A percentile compares a stretch with the other conserved stretches of the same genome.
These are phyloP conservation scores for Saitozyma podzolica DNA, from an alignment of 768 basidiomycete genomes.

Conservation along the genomic window DNA sequence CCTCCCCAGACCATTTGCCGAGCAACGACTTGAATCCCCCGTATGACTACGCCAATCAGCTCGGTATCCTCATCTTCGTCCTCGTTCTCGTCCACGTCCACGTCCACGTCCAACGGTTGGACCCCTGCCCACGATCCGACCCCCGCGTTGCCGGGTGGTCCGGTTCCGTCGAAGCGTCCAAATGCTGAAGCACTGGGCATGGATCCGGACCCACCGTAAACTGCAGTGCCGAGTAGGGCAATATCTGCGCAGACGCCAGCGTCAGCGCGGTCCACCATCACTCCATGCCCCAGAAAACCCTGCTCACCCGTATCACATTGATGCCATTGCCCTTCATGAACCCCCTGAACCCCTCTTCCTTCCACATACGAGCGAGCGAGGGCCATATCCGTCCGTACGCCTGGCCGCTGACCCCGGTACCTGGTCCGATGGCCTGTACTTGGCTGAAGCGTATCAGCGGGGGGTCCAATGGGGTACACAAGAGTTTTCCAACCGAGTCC, in stretches of 20 bases:
- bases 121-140: too few relatives aligned
- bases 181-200: background rate
- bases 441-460: conserved; percentile 54
- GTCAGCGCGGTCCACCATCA: conserved; percentile 60
- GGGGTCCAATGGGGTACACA: too few relatives aligned
- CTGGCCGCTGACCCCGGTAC: conserved; percentile 16
- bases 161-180: too few relatives aligned
- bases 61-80: too few relatives aligned
- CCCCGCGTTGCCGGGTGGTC: too few relatives aligned
- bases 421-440: conserved; percentile 67
- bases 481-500: conserved; percentile 55
- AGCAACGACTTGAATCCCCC: conserved; percentile 77
- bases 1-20: conserved; percentile 72
- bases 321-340: conserved; percentile 93
- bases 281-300: background rate
- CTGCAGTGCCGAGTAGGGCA: conserved; percentile 70
- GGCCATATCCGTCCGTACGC: conserved; percentile 42
- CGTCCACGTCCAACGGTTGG: too few relatives aligned
- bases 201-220: conserved; percentile 48
- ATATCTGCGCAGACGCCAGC: conserved; percentile 61
- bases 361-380: conserved; percentile 72
- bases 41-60: conserved; percentile 56
- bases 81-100: too few relatives aligned
- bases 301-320: conserved; percentile 43
- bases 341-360: conserved; percentile 87